Conservation (phyloP, 179 eudicot species). For the Silene noctiflora region DNA sequence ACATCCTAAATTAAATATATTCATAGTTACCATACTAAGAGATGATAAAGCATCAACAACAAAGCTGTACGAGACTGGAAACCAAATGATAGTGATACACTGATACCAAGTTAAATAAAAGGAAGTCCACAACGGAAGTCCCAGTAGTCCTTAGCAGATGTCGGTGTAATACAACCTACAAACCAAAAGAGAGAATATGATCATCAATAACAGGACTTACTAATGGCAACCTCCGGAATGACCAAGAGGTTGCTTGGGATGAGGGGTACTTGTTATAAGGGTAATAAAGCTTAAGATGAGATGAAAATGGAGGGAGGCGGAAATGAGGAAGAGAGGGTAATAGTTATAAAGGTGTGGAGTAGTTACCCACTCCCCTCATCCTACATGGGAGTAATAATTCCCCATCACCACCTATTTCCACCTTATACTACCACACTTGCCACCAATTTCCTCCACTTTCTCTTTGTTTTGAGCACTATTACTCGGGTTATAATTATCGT, state of each 20-base stretch:
- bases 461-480: not conserved
- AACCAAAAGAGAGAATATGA: constrained; percentile 14
- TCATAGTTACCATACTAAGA: not conserved
- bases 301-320: not conserved
- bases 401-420: not conserved
- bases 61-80: not conserved
- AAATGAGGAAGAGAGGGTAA: not conserved
- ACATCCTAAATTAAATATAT: constrained; percentile 49
- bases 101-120: constrained; percentile 64
- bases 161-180: constrained; percentile 73
- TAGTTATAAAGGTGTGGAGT: not conserved
- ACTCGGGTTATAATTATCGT: not conserved
- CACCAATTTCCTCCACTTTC: not conserved
- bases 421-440: not conserved
- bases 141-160: constrained; percentile 86
- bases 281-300: not conserved
- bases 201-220: constrained; percentile 4
- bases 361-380: not conserved
- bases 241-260: not conserved
- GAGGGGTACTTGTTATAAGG: not conserved
- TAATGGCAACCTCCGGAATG: not conserved
- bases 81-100: not conserved
- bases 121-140: constrained; percentile 59
- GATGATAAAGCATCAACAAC: constrained; percentile 6
- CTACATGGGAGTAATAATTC: not conserved